Base-by-base conservation (phyloP, 2,329 filamentous ascomycete species). In the Clonostachys solani region DNA sequence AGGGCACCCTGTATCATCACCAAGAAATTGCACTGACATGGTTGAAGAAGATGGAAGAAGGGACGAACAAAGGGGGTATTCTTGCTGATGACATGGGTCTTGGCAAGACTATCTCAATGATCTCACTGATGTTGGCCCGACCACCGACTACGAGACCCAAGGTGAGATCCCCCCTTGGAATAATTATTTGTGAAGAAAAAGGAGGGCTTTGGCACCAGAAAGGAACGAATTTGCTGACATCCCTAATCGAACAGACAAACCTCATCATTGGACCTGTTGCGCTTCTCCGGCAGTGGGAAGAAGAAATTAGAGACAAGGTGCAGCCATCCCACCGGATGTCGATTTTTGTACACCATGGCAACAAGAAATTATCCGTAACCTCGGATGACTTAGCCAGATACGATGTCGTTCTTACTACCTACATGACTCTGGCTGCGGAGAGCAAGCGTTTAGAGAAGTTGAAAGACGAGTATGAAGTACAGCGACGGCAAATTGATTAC, bases 41-140 rank as follows among this genome's bases (percentile, higher is more conserved):
- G 92, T 82, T 96, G 78, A 75, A 85, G 42, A 75, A 83, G n/a
- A 89, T 89, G 62, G 91, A 96, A 62, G 78, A 75, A 16, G 83
- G 87, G 9, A 75, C 84, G 46, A 90, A 87, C 57, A 89, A 86
- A 56, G 91, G 92, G n/a, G 92, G 91, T 37, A 92, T 96, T 47
- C 74, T 96, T 15, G 90, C 90, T 3, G 92, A 96, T 62, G 91
- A 96, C 58, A 96, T 96, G 92, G 91, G 91, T 4, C 67, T 96
- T 10, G 91, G 91, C 16, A 95, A 96, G 68, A 96, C 92, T 0
- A 85, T 96, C 19, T 89, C 92, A 51, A 85, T 88, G 6, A 73
- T 96, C 18, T 81, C 91, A 5, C 75, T 96, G 40, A 87, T 95
- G 55, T 73, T 89, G 12, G 78, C 80, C 6, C 77, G 83, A 6